Base-by-base conservation (phyloP, 352 stramenopile species). In the Pythium graminicola region DNA sequence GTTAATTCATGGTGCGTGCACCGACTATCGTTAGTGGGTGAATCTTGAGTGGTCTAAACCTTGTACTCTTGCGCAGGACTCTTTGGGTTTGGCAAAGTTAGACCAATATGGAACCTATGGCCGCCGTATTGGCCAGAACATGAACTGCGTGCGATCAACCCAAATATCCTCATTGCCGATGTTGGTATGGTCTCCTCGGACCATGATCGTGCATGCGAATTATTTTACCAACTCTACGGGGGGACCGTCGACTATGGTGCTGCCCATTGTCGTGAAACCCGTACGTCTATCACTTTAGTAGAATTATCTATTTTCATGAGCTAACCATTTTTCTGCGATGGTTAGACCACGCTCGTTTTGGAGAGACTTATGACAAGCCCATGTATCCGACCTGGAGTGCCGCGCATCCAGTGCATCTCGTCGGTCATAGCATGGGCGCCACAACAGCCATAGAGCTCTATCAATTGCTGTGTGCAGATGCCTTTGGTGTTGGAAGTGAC, bases 381-480 rank as follows among this genome's bases (percentile, higher is more conserved):
- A 35, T 71, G 43, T 55, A 81, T 52, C 70, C 67, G 2, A 36
- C 54, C 0, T 89, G 77, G 75, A 86, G 67, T 59, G 63, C 64
- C 7, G 35, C 60, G 2, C 67, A 82, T 10, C 76, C 80, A 0
- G 54, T 89, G 4, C 77, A 86, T 39, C 57, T 89, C 10, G 42
- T 87, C 5, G 78, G 73, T 7, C 78, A 86, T 59, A 86, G 76
- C 47, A 76, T 85, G 29, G 77, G 80, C 40, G 57, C 65, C 11
- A 85, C 76, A 19, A 87, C 77, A 6, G 73, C 75, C 17, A 65
- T 90, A 20, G 77, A 90, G 31, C 55, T 90, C 43, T 88, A 87
- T 36, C 79, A 90, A 63, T 47, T 86, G 55, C 54, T 88, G 1
- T 74, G 72, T 26, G 33, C 57, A 3, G 73, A 88, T 56, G 79